Evolutionary conservation across 2,329 filamentous ascomycete species (phyloP).

Genomic region (Xylaria sp.): DNA sequence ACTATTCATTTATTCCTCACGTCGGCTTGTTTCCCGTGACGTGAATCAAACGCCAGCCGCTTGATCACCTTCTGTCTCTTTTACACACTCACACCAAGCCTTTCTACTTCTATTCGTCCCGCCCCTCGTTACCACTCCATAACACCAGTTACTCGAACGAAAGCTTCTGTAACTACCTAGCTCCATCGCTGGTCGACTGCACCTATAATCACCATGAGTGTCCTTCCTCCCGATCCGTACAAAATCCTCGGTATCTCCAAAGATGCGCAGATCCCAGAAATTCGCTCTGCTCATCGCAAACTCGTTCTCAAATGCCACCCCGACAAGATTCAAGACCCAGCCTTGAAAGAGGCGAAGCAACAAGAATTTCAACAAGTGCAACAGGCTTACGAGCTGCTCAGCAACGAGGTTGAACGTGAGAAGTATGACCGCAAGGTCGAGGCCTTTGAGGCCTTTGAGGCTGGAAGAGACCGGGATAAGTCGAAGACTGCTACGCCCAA

Average conservation of each 20-base stretch:
- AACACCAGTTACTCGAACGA: constrained; percentile 6
- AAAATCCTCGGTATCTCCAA: constrained; percentile 66
- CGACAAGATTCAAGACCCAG: constrained; percentile 79
- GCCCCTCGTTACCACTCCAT: constrained; percentile 23
- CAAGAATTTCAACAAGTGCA: constrained; percentile 91
- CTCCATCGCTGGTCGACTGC: constrained; percentile 19
- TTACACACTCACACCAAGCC: constrained; percentile 17
- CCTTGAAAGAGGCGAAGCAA: constrained; percentile 70
- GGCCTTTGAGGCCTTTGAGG: constrained; percentile 57
- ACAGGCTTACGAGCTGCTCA: constrained; percentile 85
- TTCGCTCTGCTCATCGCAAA: constrained; percentile 77
- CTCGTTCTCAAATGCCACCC: constrained; percentile 84
- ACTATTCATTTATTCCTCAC: constrained; percentile 18
- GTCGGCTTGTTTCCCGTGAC: constrained; percentile 16
- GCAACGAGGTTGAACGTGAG: constrained; percentile 64
- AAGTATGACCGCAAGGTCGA: constrained; percentile 73
- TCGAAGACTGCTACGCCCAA: constrained; percentile 20
- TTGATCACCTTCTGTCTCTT: constrained; percentile 23
- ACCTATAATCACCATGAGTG: constrained; percentile 39
- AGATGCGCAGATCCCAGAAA: constrained; percentile 63
- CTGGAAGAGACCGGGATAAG: constrained; percentile 43
- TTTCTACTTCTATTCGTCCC: constrained; percentile 18
- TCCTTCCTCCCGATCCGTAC: constrained; percentile 69
- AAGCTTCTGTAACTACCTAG: constrained; percentile 9
- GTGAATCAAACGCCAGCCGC: constrained; percentile 25